Percentiles rank a stretch among this genome's conserved stretches.
Conservation (phyloP, 2,329 filamentous ascomycete species). For the Neopestalotiopsis sp. region DNA sequence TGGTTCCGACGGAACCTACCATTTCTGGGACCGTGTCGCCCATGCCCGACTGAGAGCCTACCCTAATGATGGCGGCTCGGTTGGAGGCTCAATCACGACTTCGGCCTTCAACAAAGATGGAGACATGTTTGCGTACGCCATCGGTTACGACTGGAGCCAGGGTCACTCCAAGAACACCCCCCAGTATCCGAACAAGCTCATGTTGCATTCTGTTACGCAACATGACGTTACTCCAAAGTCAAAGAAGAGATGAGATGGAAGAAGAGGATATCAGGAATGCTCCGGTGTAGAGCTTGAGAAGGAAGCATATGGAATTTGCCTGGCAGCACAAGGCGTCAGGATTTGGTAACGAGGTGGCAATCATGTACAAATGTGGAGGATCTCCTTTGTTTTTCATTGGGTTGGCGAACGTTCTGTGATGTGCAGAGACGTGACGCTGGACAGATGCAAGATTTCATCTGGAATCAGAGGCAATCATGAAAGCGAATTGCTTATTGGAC, state of each 20-base stretch:
- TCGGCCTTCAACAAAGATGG: constrained; percentile 68
- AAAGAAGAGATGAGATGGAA: constrained; percentile 15
- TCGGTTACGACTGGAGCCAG: constrained; percentile 77
- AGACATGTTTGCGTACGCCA: constrained; percentile 62
- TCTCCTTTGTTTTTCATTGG: constrained; percentile 21
- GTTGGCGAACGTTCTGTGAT: constrained; percentile 11
- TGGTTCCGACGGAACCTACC: constrained; percentile 42
- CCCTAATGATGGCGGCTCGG: constrained; percentile 55
- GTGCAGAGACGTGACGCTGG: not conserved
- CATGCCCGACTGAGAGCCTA: constrained; percentile 60
- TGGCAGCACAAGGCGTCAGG: not conserved
- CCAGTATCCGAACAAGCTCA: constrained; percentile 31
- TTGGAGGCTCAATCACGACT: constrained; percentile 63
- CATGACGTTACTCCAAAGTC: constrained; percentile 26
- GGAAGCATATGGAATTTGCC: not conserved
- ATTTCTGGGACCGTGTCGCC: constrained; percentile 63
- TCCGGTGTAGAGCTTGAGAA: not conserved
- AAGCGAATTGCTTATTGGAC: not conserved
- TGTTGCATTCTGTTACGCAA: constrained; percentile 33
- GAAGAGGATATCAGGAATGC: not conserved
- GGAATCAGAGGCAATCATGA: not conserved
- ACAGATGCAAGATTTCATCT: not conserved
- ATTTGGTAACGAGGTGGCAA: constrained; percentile 8
- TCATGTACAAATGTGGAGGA: constrained; percentile 21
- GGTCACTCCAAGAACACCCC: constrained; percentile 51